Percentiles rank a stretch among this genome's conserved stretches.
phyloP scores from a whole-genome alignment of 768 basidiomycete genomes.

The Termitomyces eurrhizus region DNA sequence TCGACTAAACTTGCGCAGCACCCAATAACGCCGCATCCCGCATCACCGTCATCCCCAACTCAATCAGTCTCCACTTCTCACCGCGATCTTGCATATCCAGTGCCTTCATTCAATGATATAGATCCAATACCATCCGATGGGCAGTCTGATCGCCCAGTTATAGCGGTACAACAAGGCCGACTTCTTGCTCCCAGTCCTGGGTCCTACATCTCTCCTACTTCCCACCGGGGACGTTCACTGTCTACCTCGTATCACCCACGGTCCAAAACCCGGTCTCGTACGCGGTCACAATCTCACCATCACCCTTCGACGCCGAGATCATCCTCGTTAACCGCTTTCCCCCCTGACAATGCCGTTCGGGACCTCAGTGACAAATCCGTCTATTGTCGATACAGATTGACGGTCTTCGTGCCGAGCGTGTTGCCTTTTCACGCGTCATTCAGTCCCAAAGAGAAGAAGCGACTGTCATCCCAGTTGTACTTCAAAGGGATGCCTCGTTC shows the following conservation, averaged over 20 bases:
- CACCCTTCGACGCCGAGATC: background rate
- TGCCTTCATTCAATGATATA: background rate
- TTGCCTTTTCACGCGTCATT: constrained; percentile 15
- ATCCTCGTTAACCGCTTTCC: background rate
- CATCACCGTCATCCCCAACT: background rate
- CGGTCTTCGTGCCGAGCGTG: constrained; percentile 28
- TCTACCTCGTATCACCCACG: no score
- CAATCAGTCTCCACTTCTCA: no score
- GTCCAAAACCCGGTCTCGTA: background rate
- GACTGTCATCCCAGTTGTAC: background rate
- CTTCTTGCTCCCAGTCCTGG: no score
- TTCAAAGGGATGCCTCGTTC: background rate
- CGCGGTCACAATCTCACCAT: background rate
- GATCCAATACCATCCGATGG: background rate
- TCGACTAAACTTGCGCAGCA: background rate
- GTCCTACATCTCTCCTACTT: no score
- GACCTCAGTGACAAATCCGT: constrained; percentile 29
- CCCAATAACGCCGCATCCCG: background rate
- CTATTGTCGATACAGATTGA: constrained; percentile 27
- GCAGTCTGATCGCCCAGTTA: background rate
- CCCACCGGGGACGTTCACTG: no score
- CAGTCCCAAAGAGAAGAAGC: constrained; percentile 7
- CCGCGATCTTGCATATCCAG: background rate
- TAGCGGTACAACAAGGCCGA: background rate
- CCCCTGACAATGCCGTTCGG: background rate